These are phyloP conservation scores for Pseudogymnoascus sp. DNA, from an alignment of 2,329 filamentous ascomycete genomes.

Conservation along the genomic window DNA sequence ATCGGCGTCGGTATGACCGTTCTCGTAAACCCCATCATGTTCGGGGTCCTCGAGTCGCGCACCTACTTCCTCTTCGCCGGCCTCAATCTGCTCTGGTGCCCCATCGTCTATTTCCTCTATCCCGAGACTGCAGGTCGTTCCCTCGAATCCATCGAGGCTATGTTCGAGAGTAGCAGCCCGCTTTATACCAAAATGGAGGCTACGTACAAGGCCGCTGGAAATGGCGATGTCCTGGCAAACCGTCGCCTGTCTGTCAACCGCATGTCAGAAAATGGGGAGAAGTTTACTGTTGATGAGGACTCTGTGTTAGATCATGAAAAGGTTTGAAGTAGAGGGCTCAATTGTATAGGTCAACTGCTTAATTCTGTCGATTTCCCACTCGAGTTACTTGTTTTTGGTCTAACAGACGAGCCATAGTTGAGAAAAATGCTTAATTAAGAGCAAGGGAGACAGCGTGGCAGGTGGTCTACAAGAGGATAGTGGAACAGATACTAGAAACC, in stretches of 20 bases:
- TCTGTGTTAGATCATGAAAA: background rate
- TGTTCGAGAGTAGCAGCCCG: conserved; percentile 43
- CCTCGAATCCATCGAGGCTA: conserved; percentile 44
- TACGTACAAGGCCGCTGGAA: conserved; percentile 14
- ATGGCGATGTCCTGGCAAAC: conserved; percentile 13
- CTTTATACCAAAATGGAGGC: conserved; percentile 28
- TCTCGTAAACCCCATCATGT: conserved; percentile 48
- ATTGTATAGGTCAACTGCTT: background rate
- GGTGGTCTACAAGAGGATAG: too few species aligned
- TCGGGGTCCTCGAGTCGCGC: conserved; percentile 39
- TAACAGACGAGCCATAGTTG: background rate
- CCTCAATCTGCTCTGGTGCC: conserved; percentile 46
- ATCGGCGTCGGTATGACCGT: conserved; percentile 50
- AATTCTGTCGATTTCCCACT: background rate
- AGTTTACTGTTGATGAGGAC: background rate
- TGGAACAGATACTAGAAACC: too few species aligned
- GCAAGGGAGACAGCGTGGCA: too few species aligned
- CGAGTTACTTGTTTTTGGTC: background rate
- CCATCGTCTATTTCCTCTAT: conserved; percentile 44
- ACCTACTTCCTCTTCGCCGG: conserved; percentile 49
- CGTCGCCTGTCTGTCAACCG: background rate
- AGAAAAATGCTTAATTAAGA: too few species aligned
- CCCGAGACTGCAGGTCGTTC: conserved; percentile 41
- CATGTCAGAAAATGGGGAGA: background rate
- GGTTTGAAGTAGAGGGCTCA: background rate